Conservation (phyloP, 441 rosid genomes). For the Erodium moschatum region DNA sequence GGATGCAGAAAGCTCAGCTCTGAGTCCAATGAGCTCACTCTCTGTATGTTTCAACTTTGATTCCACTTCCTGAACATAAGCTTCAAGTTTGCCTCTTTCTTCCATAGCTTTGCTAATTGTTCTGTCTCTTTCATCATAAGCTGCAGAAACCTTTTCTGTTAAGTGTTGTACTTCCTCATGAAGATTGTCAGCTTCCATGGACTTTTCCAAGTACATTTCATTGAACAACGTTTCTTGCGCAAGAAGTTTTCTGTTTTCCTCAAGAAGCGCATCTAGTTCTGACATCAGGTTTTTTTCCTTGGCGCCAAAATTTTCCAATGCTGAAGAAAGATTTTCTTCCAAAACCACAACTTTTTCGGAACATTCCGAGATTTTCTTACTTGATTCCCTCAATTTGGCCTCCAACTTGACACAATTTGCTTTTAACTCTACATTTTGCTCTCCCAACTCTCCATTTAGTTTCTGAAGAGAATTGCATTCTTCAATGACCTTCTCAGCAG, state of each 20-base stretch:
- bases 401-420: constrained; percentile 29
- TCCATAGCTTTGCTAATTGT: constrained; percentile 30
- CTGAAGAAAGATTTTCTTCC: constrained; percentile 34
- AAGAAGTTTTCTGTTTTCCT: constrained; percentile 31
- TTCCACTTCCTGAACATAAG: constrained; percentile 33
- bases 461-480: constrained; percentile 32
- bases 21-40: constrained; percentile 28
- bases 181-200: constrained; percentile 35
- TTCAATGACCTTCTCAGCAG: constrained; percentile 25
- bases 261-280: constrained; percentile 29
- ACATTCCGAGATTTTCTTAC: constrained; percentile 25
- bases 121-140: constrained; percentile 31
- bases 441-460: constrained; percentile 28
- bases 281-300: constrained; percentile 40
- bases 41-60: constrained; percentile 33
- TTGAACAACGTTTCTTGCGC: constrained; percentile 30
- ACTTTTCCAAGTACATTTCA: constrained; percentile 31
- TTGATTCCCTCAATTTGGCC: constrained; percentile 24
- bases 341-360: constrained; percentile 27
- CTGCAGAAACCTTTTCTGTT: constrained; percentile 22
- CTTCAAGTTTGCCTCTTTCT: constrained; percentile 30
- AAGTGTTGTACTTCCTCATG: constrained; percentile 25
- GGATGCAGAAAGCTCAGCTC: constrained; percentile 29
- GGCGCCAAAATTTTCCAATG: constrained; percentile 45
- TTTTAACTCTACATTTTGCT: constrained; percentile 32